A percentile compares a stretch with the other conserved stretches of the same genome.
phyloP scores from a whole-genome alignment of 495 filamentous ascomycete species.

The Penicillium simplicissimum region DNA sequence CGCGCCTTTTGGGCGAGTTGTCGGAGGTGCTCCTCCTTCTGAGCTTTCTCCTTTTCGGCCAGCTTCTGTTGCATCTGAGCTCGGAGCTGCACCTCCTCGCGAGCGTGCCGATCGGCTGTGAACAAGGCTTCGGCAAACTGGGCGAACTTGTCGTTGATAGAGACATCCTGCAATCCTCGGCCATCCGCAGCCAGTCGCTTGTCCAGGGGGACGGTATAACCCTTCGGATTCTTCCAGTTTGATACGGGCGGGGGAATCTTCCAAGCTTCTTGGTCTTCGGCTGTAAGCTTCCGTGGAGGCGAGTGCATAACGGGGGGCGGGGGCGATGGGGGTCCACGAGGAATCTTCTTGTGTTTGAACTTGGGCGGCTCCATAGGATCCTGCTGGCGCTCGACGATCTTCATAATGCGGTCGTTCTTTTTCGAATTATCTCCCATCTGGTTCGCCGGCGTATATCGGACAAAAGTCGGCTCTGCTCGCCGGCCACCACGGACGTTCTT shows the following conservation, averaged over 20 bases:
- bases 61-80: constrained; percentile 94
- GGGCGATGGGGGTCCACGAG: constrained; percentile 87
- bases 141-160: constrained; percentile 98
- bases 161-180: constrained; percentile 86
- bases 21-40: constrained; percentile 92
- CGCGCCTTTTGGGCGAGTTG: constrained; percentile 88
- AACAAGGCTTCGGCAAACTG: constrained; percentile 93
- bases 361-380: constrained; percentile 99
- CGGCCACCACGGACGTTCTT: constrained; percentile 82
- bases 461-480: constrained; percentile 87
- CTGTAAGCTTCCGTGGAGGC: constrained; percentile 90
- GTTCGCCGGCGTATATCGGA: constrained; percentile 91
- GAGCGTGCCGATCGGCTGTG: constrained; percentile 89
- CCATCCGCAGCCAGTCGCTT: constrained; percentile 97
- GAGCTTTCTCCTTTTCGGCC: constrained; percentile 91
- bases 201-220: constrained; percentile 94
- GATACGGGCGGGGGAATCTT: constrained; percentile 91
- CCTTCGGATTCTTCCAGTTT: constrained; percentile 99
- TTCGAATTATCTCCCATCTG: constrained; percentile 91
- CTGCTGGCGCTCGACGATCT: constrained; percentile 91
- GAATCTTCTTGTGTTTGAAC: constrained; percentile 98
- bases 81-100: constrained; percentile 92
- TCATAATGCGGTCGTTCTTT: constrained; percentile 96
- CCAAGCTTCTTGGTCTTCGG: constrained; percentile 97
- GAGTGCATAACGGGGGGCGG: constrained; percentile 95